These are phyloP conservation scores for Aspergillus cavernicola DNA, from an alignment of 495 filamentous ascomycete genomes.

Conservation along the genomic window DNA sequence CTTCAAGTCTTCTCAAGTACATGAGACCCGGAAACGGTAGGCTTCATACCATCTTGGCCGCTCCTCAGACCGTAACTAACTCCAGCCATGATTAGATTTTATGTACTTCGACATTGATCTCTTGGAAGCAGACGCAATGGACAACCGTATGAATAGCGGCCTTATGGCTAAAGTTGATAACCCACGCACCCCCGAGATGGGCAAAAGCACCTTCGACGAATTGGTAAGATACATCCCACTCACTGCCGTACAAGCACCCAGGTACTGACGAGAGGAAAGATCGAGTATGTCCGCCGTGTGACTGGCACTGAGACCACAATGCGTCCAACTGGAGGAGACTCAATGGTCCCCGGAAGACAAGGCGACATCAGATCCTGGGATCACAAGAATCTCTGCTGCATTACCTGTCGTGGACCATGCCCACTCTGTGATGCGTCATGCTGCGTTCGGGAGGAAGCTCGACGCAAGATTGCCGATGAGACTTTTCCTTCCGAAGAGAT, in stretches of 20 bases:
- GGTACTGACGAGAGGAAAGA: constrained; percentile 8
- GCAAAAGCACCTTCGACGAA: constrained; percentile 1
- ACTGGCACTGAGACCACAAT: constrained; percentile 14
- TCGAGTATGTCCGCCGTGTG: constrained; percentile 16
- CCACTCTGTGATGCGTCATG: constrained; percentile 19
- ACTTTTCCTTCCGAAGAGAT: neutral
- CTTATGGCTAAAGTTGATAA: neutral
- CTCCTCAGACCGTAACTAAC: constrained; percentile 3
- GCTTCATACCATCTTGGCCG: neutral
- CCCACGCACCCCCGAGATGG: neutral
- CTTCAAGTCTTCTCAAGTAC: constrained; percentile 11
- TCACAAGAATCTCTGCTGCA: constrained; percentile 20
- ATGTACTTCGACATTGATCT: constrained; percentile 14
- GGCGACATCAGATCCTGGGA: constrained; percentile 16
- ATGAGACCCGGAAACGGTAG: constrained; percentile 16
- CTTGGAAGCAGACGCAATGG: neutral
- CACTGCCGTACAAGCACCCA: neutral
- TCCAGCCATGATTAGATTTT: constrained; percentile 8
- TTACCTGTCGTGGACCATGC: constrained; percentile 17
- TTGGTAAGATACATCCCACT: constrained; percentile 6
- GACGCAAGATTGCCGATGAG: neutral
- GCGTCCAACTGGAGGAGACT: neutral
- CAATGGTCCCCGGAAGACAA: neutral
- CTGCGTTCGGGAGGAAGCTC: constrained; percentile 15
- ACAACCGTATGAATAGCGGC: neutral